Conservation (phyloP, 352 stramenopile genomes). For the Blastocystis sp. region DNA sequence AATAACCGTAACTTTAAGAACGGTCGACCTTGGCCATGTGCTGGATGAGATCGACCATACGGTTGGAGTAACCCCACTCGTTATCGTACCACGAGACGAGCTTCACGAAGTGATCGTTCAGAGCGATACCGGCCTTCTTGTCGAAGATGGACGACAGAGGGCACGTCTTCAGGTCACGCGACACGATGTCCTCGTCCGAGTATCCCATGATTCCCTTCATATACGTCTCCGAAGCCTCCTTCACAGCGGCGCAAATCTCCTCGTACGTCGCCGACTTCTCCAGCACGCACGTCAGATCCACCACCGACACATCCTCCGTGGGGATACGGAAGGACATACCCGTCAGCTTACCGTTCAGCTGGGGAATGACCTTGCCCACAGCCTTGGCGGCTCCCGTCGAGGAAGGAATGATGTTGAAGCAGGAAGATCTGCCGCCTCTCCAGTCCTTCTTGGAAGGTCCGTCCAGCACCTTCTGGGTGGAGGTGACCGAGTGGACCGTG, state of each 20-base stretch:
- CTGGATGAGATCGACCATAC: constrained; percentile 88
- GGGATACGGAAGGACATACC: constrained; percentile 80
- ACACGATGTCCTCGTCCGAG: constrained; percentile 88
- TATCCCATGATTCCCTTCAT: constrained; percentile 95
- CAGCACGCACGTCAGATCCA: constrained; percentile 74
- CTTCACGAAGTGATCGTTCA: constrained; percentile 96
- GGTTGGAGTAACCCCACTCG: constrained; percentile 92
- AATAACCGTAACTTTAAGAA: constrained; percentile 45
- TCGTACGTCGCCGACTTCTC: constrained; percentile 84
- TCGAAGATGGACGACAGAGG: constrained; percentile 92
- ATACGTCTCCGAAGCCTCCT: constrained; percentile 78
- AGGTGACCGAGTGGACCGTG: constrained; percentile 93
- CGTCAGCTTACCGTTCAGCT: constrained; percentile 79
- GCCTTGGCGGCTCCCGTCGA: constrained; percentile 92
- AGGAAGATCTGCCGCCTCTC: constrained; percentile 85
- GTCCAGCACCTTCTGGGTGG: constrained; percentile 91
- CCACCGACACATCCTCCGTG: constrained; percentile 75
- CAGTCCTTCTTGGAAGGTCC: constrained; percentile 94
- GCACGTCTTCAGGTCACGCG: constrained; percentile 89
- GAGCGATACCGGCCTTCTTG: constrained; percentile 84
- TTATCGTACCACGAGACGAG: constrained; percentile 98
- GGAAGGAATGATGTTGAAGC: constrained; percentile 97
- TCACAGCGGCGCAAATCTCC: constrained; percentile 88
- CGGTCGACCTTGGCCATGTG: constrained; percentile 69
- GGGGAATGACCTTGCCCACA: constrained; percentile 92